Evolutionary conservation across 805 yeast species (phyloP).

Genomic region (Sporopachydermia lactativora): DNA sequence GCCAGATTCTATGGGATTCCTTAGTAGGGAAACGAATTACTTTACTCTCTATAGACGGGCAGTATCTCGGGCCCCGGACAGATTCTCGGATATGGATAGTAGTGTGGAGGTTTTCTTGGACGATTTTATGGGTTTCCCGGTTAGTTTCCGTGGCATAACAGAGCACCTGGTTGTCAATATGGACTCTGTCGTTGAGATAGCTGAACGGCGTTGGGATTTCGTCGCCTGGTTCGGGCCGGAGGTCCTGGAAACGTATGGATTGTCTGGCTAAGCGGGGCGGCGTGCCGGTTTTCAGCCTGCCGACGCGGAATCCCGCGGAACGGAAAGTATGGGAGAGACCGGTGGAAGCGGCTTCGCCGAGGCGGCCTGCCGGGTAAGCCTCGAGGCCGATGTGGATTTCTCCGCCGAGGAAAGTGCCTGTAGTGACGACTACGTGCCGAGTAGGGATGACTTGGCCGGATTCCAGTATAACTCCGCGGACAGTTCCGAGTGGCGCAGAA

Average conservation of each 20-base stretch:
- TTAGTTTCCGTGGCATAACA: conserved; percentile 79
- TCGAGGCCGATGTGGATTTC: conserved; percentile 86
- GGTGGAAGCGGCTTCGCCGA: conserved; percentile 84
- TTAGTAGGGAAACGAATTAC: conserved; percentile 69
- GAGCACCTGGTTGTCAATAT: conserved; percentile 41
- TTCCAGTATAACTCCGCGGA: conserved; percentile 61
- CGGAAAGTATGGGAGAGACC: conserved; percentile 72
- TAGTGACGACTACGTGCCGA: conserved; percentile 68
- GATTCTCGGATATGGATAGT: conserved; percentile 88
- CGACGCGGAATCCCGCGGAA: conserved; percentile 69
- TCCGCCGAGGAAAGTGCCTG: conserved; percentile 91
- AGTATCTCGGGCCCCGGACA: conserved; percentile 91
- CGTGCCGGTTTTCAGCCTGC: conserved; percentile 92
- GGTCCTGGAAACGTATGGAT: conserved; percentile 52
- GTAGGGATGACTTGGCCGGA: conserved; percentile 50
- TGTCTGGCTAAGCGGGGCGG: conserved; percentile 76
- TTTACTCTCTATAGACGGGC: conserved; percentile 93
- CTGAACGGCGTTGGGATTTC: conserved; percentile 84
- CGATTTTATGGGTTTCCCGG: conserved; percentile 52
- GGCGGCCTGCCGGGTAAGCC: conserved; percentile 79
- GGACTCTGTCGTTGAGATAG: conserved; percentile 55
- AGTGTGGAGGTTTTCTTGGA: conserved; percentile 58
- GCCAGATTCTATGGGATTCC: conserved; percentile 71
- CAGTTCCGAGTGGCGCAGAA: conserved; percentile 26
- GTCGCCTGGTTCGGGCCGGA: conserved; percentile 70